A percentile compares a stretch with the other conserved stretches of the same genome.
Evolutionary conservation across 208 protist species (phyloP).

Genomic region (Acanthamoeba lenticulata): DNA sequence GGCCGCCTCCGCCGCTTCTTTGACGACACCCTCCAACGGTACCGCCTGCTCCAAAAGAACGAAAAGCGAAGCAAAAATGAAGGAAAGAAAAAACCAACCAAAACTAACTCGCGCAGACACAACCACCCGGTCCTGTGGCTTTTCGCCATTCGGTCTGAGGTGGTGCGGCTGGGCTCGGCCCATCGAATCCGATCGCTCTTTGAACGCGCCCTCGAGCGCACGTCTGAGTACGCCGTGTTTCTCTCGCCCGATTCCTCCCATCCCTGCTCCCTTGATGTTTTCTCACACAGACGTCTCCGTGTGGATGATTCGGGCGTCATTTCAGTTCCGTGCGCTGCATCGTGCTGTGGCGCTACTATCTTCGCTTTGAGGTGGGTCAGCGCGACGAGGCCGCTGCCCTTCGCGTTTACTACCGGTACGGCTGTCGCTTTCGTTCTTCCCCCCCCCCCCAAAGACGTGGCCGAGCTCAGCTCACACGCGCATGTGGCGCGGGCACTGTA

Average conservation of each 20-base stretch:
- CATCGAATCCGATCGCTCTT: constrained; percentile 35
- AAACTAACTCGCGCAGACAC: not conserved
- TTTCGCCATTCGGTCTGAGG: constrained; percentile 41
- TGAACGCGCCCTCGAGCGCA: not conserved
- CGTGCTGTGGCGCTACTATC: constrained; percentile 30
- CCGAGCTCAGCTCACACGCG: not conserved
- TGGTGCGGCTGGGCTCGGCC: constrained; percentile 28
- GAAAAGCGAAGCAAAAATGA: not conserved
- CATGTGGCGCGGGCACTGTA: not conserved
- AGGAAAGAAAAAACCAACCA: not conserved
- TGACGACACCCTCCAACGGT: not conserved
- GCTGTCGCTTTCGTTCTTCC: not conserved
- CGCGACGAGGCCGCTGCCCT: not conserved
- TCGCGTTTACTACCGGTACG: not conserved
- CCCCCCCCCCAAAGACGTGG: too few species aligned
- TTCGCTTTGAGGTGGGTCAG: not conserved
- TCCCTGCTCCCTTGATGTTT: not conserved
- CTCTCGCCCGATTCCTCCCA: not conserved
- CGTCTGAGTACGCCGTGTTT: not conserved
- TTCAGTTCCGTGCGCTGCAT: not conserved
- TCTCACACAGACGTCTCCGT: not conserved
- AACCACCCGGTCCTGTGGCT: constrained; percentile 36
- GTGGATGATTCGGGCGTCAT: not conserved
- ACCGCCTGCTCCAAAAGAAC: not conserved
- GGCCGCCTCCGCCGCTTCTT: not conserved